A percentile compares a stretch with the other conserved stretches of the same genome.
Evolutionary conservation across 78 protist species (phyloP).

Genomic region (Diacronema lutheri): DNA sequence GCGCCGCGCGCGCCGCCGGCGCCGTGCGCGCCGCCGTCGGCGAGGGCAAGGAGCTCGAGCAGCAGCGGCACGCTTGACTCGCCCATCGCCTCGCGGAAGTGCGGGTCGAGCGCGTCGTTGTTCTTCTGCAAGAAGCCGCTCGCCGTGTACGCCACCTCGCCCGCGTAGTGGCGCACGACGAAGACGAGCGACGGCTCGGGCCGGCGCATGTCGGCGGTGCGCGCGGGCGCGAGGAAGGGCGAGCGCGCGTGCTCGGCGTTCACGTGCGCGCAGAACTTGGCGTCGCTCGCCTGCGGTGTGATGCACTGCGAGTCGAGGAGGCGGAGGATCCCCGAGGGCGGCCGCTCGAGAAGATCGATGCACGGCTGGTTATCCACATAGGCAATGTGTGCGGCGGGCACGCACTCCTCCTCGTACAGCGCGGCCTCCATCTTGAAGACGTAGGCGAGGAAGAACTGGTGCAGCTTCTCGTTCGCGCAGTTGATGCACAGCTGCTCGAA

Average conservation of each 20-base stretch:
- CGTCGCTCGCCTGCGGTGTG: background rate
- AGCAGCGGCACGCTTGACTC: constrained; percentile 15
- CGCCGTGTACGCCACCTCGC: constrained; percentile 45
- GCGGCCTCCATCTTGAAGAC: constrained; percentile 60
- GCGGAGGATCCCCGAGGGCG: constrained; percentile 79
- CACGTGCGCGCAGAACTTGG: constrained; percentile 37
- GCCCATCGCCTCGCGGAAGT: constrained; percentile 38
- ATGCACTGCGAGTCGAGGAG: constrained; percentile 73
- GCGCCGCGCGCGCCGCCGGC: constrained; percentile 57
- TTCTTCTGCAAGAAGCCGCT: constrained; percentile 60
- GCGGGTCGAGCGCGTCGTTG: constrained; percentile 59
- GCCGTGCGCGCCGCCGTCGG: constrained; percentile 65
- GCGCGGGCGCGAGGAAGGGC: too few relatives aligned
- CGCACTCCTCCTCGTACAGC: constrained; percentile 68
- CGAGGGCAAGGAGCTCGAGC: constrained; percentile 13
- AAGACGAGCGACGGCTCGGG: background rate
- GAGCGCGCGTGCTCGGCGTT: background rate
- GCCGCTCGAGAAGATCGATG: constrained; percentile 8
- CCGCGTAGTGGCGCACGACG: constrained; percentile 60
- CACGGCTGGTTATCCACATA: constrained; percentile 45
- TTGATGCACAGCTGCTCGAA: constrained; percentile 59
- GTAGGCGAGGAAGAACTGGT: constrained; percentile 64
- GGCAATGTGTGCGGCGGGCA: constrained; percentile 71
- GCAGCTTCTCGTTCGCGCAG: constrained; percentile 83
- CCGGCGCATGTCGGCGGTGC: background rate